phyloP scores from a whole-genome alignment of 129 eudicot species.

The Dittrichia graveolens region DNA sequence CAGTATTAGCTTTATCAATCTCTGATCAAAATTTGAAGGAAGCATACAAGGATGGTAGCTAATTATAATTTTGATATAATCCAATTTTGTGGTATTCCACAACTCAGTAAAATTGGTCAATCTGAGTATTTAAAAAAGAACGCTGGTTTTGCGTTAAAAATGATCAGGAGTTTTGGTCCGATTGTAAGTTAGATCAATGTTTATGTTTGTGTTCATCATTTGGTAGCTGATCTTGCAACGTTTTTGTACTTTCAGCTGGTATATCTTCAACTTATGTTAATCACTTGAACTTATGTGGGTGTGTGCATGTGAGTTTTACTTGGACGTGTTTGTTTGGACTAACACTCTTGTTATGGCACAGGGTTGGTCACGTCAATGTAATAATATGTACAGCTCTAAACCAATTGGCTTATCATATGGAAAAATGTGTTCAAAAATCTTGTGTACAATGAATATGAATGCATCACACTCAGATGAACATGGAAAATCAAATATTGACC shows the following conservation, averaged over 20 bases:
- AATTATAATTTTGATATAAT: too few species aligned
- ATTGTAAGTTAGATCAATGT: neutral
- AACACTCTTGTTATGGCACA: conserved; percentile 37
- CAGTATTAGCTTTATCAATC: neutral
- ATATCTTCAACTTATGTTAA: conserved; percentile 3
- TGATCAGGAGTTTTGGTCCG: conserved; percentile 1
- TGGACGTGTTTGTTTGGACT: conserved; percentile 10
- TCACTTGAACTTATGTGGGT: neutral
- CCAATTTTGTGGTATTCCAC: neutral
- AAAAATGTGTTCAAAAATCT: conserved; percentile 31
- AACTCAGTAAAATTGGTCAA: neutral
- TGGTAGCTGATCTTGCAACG: neutral
- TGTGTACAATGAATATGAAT: conserved; percentile 57
- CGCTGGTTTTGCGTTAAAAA: neutral
- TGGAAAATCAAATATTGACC: conserved; percentile 48
- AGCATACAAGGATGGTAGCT: neutral
- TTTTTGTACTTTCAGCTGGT: neutral
- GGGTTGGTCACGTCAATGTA: conserved; percentile 35
- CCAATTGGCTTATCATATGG: conserved; percentile 29
- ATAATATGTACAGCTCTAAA: conserved; percentile 36
- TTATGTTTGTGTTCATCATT: neutral
- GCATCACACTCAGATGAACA: conserved; percentile 62
- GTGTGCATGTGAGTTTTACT: neutral
- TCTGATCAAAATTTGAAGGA: neutral
- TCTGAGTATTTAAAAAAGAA: neutral